Evolutionary conservation across 371 early-diverging fungal species (phyloP).

Genomic region (Agmasoma carcini): DNA sequence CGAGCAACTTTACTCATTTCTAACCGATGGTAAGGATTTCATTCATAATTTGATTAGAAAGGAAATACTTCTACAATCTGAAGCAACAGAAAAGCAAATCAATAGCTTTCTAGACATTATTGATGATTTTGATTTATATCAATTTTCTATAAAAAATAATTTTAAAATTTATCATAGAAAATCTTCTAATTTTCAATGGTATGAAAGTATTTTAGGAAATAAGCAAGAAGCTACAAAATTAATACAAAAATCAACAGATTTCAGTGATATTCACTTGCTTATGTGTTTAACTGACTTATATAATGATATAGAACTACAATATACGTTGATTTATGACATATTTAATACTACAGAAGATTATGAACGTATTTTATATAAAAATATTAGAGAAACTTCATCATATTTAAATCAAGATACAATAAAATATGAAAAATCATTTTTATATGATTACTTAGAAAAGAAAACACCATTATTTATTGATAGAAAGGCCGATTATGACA

Average conservation of each 20-base stretch:
- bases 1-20: neutral
- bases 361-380: too few species aligned
- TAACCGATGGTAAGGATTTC: neutral
- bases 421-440: too few species aligned
- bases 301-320: neutral
- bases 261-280: conserved; percentile 20
- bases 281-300: neutral
- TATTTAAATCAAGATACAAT: too few species aligned
- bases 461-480: too few species aligned
- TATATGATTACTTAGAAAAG: too few species aligned
- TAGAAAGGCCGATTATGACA: neutral
- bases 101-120: conserved; percentile 31
- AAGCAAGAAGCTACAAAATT: conserved; percentile 1
- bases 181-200: conserved; percentile 27
- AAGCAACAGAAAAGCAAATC: neutral
- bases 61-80: conserved; percentile 9
- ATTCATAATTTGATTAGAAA: neutral
- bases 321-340: conserved; percentile 1
- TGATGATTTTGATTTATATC: conserved; percentile 51
- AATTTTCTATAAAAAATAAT: conserved; percentile 32
- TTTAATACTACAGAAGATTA: too few species aligned
- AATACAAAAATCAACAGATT: conserved; percentile 4
- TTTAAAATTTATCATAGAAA: conserved; percentile 10
- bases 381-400: too few species aligned
- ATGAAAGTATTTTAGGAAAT: conserved; percentile 7